Base-by-base conservation (phyloP, 2,329 filamentous ascomycete species). In the Microdochium bolleyi region DNA sequence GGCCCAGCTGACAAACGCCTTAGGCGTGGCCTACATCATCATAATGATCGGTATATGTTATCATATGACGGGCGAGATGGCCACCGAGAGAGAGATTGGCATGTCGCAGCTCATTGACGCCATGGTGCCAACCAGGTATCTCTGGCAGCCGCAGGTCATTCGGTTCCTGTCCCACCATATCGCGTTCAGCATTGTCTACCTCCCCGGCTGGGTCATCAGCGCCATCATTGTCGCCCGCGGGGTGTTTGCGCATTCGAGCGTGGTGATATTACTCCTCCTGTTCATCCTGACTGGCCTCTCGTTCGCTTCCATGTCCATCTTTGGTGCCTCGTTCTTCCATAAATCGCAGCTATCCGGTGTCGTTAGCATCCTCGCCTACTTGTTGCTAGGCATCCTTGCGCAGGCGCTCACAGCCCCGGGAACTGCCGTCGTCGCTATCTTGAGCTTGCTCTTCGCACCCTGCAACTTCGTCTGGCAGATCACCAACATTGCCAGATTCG, bases 41-140 rank as follows among this genome's bases (percentile, higher is more conserved):
- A 87, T 84, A 21, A 79, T 94, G 52, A 84, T 94, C 48, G 89
- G 89, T 52, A 80, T 96, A 24, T 86, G 85, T 37, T 96, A 96
- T 65, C 91, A 96, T 62, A 75, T 95, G 53, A 89, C 89, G 0
- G 92, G 92, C 9, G 84, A 92, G 61, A 85, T 95, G 65, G 91
- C 92, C 8, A 83, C 85, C 2, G 92, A 96, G 70, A 78, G 92
- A 53, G 92, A 96, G 71, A 76, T 84, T 16, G 92, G 91, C 54
- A 94, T 96, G 80, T 89, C 89, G 3, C 88, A 91, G 57, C 75
- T 96, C 25, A 83, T 96, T 46, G 92, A 96, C 68, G 87, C 89
- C 52, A 96, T 95, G 89, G 92, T 94, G 76, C 87, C 89, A 1
- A 88, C 88, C 52, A 77, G 78, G 52, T 78, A 78, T 49, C 74